These are phyloP conservation scores for Isabelozyma pseudorhagii DNA, from an alignment of 805 yeast species.

Conservation along the genomic window DNA sequence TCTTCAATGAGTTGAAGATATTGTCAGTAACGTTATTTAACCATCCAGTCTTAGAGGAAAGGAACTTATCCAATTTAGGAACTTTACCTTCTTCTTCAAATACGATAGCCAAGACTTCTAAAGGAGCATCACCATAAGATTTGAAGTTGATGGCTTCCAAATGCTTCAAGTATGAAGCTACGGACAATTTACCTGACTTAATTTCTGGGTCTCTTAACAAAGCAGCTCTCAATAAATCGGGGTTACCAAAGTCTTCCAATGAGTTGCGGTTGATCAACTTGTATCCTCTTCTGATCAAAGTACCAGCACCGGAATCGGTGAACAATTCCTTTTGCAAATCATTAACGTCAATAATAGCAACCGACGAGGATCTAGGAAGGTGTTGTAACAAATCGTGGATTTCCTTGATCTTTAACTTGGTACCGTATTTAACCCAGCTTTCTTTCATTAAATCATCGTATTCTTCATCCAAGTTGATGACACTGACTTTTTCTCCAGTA, in stretches of 20 bases:
- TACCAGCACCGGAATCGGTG: constrained; percentile 99
- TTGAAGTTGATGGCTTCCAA: constrained; percentile 63
- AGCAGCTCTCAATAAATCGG: constrained; percentile 76
- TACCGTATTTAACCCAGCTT: constrained; percentile 98
- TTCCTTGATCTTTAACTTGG: constrained; percentile 94
- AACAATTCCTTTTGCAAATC: constrained; percentile 96
- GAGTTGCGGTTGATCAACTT: constrained; percentile 72
- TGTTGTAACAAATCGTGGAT: constrained; percentile 91
- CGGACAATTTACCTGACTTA: constrained; percentile 64
- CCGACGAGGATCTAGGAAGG: constrained; percentile 95
- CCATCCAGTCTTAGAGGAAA: constrained; percentile 92
- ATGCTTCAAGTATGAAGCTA: constrained; percentile 75
- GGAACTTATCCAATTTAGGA: constrained; percentile 78
- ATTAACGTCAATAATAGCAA: constrained; percentile 92
- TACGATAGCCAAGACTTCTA: constrained; percentile 90
- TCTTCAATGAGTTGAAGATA: constrained; percentile 76
- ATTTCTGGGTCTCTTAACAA: constrained; percentile 76
- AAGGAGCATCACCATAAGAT: constrained; percentile 92
- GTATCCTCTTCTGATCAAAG: constrained; percentile 96
- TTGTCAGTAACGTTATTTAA: constrained; percentile 95
- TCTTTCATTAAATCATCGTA: constrained; percentile 86
- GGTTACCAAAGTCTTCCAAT: constrained; percentile 63
- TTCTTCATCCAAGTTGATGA: constrained; percentile 93
- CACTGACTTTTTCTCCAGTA: constrained; percentile 85
- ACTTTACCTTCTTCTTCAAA: constrained; percentile 42